Conservation (phyloP, 805 yeast species). For the Yarrowia sp. region DNA sequence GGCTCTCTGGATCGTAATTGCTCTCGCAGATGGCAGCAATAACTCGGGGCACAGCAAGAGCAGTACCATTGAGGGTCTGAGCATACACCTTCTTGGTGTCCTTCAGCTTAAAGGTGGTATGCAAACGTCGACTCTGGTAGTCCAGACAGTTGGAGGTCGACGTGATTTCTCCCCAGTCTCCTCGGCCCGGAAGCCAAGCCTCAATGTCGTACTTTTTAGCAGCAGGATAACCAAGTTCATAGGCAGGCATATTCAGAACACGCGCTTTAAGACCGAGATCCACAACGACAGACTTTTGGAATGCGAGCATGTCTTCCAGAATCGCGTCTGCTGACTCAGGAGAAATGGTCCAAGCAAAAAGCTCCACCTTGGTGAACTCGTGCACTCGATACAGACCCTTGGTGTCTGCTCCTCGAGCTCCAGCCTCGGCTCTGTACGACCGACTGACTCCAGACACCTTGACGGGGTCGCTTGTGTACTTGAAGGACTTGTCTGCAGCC, state of each 20-base stretch:
- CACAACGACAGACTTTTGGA: slow-evolving; percentile 62
- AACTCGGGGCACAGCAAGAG: slow-evolving; percentile 90
- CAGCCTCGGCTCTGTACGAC: slow-evolving; percentile 94
- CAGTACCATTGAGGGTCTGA: slow-evolving; percentile 91
- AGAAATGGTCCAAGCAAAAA: slow-evolving; percentile 64
- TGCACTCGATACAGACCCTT: slow-evolving; percentile 92
- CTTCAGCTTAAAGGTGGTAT: slow-evolving; percentile 51
- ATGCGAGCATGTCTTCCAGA: slow-evolving; percentile 55
- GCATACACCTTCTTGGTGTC: slow-evolving; percentile 47
- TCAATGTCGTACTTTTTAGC: slow-evolving; percentile 88
- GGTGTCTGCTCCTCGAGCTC: slow-evolving; percentile 90
- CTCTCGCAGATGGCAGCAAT: slow-evolving; percentile 88
- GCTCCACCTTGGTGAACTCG: slow-evolving; percentile 92
- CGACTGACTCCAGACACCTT: slow-evolving; percentile 77
- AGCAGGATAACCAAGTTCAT: slow-evolving; percentile 93
- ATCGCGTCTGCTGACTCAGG: slow-evolving; percentile 27
- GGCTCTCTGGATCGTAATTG: slow-evolving; percentile 57
- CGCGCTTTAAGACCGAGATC: slow-evolving; percentile 76
- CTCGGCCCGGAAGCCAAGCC: slow-evolving; percentile 98
- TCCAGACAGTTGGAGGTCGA: slow-evolving; percentile 91
- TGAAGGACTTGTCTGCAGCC: slow-evolving; percentile 51
- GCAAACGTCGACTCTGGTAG: slow-evolving; percentile 80
- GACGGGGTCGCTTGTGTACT: slow-evolving; percentile 45
- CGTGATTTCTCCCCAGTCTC: slow-evolving; percentile 86
- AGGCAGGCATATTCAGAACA: slow-evolving; percentile 81